Conservation (phyloP, 2,329 filamentous ascomycete species). For the Helotiales sp. region DNA sequence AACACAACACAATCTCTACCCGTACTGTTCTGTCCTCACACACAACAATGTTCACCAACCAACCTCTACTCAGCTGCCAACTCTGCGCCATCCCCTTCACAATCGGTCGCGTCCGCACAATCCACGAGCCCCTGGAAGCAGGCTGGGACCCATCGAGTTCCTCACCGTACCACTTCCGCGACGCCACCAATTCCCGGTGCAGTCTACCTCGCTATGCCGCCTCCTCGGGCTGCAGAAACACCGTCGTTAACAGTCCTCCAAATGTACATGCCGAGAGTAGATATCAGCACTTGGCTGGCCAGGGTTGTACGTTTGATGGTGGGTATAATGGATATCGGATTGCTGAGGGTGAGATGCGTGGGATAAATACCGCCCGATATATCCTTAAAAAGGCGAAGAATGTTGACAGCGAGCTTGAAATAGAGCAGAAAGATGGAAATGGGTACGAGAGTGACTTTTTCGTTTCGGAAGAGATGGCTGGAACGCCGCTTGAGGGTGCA, state of each 20-base stretch:
- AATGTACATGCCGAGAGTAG: neutral
- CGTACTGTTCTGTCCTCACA: too few species aligned
- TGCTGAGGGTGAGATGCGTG: conserved; percentile 16
- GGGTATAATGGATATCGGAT: conserved; percentile 19
- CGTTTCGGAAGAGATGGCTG: conserved; percentile 16
- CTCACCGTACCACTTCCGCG: neutral
- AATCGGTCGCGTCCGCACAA: conserved; percentile 5
- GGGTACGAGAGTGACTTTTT: conserved; percentile 18
- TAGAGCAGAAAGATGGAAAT: neutral
- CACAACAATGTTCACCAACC: neutral
- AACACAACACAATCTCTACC: neutral
- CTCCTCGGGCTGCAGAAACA: neutral
- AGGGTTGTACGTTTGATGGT: conserved; percentile 16
- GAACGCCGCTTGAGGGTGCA: neutral
- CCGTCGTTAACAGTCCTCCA: neutral
- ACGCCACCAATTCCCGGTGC: neutral
- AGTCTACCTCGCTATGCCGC: neutral
- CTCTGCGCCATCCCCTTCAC: conserved; percentile 15
- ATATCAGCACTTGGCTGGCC: conserved; percentile 9
- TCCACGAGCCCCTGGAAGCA: conserved; percentile 6
- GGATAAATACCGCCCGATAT: conserved; percentile 18
- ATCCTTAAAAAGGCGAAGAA: conserved; percentile 15
- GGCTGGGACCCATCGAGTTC: conserved; percentile 2
- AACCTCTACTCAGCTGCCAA: conserved; percentile 13
- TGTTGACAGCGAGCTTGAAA: neutral